Base-by-base conservation (phyloP, 768 basidiomycete species). In the Suillus placidus region DNA sequence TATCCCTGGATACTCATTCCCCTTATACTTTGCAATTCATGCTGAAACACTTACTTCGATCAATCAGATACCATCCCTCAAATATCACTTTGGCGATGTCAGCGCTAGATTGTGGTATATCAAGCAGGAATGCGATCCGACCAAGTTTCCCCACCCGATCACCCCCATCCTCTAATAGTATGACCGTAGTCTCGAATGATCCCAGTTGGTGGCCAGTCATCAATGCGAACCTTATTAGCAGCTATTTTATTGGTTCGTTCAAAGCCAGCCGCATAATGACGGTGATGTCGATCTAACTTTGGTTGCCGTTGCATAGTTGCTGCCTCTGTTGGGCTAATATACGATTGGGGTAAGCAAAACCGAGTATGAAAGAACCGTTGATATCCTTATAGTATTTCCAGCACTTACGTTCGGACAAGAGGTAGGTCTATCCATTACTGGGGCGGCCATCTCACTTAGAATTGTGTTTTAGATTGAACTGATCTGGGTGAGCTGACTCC, bases 21-120 rank as follows among this genome's bases (percentile, higher is more conserved):
- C 9, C 10, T 37, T 37, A 9, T 37, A 37, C 37, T 37, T 37
- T 26, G 26, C 6, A 37, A 37, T 37, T 37, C 37, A 37, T 37
- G 9, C 37, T 37, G 37, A 37, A 37, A 37, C 37, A 35, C 34
- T 35, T 35, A 35, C 34, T 35, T 37, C 9, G 37, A 10, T 37
- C 37, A 37, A 37, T 35, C 13, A 40, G 58, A 18, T 66, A 69
- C 7, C 66, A 61, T 12, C 14, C 13, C 1, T 63, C 60, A 8
- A 49, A 35, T 14, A 32, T 16, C 37, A 73, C 71, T 13, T 40
- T 2, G 40, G 40, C 2, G 12, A 40, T 40, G 13, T 2, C 6
- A 38, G 38, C 13, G 40, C 40, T 40, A 12, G 13, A 14, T 16
- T 43, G 10, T 40, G 68, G 64, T 42, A 70, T 70, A 6, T 71